phyloP scores from a whole-genome alignment of 2,329 filamentous ascomycete species.

The Hymenoscyphus salicellus region DNA sequence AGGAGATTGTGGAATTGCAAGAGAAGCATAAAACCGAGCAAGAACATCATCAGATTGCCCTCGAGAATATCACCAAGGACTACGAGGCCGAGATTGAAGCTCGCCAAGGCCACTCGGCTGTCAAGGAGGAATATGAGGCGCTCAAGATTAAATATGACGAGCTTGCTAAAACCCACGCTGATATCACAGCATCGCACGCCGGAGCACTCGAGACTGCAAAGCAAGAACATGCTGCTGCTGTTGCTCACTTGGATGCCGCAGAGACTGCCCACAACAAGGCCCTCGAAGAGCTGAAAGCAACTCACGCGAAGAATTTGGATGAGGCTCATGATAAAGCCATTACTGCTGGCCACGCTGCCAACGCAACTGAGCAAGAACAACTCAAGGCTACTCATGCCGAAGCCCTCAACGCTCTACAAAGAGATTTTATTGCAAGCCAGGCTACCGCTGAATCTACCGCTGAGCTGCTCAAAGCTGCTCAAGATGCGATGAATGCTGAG shows the following conservation, averaged over 20 bases:
- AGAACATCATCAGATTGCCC: conserved; percentile 54
- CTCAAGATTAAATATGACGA: conserved; percentile 55
- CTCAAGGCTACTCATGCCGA: conserved; percentile 54
- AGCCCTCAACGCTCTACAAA: conserved; percentile 41
- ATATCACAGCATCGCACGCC: conserved; percentile 11
- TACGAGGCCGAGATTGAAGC: conserved; percentile 65
- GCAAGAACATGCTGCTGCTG: conserved; percentile 30
- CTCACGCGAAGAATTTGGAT: conserved; percentile 58
- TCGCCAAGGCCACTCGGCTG: conserved; percentile 60
- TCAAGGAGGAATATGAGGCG: conserved; percentile 61
- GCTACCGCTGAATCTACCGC: conserved; percentile 20
- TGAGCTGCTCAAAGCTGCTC: conserved; percentile 26
- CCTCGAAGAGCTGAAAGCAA: conserved; percentile 54
- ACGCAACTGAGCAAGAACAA: conserved; percentile 50
- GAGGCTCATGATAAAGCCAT: conserved; percentile 50
- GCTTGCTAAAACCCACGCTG: conserved; percentile 19
- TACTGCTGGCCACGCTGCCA: conserved; percentile 48
- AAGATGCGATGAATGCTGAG: conserved; percentile 44
- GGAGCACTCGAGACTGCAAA: conserved; percentile 24
- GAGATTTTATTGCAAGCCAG: conserved; percentile 45
- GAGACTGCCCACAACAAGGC: conserved; percentile 53
- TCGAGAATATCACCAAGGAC: conserved; percentile 57
- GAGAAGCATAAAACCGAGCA: conserved; percentile 53
- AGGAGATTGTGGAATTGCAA: conserved; percentile 47
- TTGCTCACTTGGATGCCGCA: conserved; percentile 42